Percentiles rank a stretch among this genome's conserved stretches.
Conservation (phyloP, 805 yeast genomes). For the Yarrowia sp. region DNA sequence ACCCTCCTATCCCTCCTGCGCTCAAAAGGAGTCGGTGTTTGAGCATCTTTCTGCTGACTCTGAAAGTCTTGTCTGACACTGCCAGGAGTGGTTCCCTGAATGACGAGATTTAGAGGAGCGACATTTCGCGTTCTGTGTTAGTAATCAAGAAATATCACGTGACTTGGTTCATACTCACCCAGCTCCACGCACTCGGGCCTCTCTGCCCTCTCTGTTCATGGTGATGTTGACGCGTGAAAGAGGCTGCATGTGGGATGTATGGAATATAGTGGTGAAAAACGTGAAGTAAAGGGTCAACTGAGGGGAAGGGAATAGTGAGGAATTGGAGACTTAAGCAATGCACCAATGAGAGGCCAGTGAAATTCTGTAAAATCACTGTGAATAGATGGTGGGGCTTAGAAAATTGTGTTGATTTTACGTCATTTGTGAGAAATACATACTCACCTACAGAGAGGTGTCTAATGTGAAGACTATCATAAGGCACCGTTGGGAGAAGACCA, state of each 20-base stretch:
- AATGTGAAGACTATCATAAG: too few species aligned
- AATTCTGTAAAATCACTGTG: too few species aligned
- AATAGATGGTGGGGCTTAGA: too few species aligned
- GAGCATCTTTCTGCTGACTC: not conserved
- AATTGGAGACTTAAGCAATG: too few species aligned
- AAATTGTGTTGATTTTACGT: too few species aligned
- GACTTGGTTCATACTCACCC: not conserved
- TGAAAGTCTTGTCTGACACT: not conserved
- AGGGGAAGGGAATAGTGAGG: too few species aligned
- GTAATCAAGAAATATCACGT: not conserved
- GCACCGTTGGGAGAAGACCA: too few species aligned
- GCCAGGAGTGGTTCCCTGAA: slow-evolving; percentile 8
- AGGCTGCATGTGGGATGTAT: not conserved
- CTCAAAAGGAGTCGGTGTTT: slow-evolving; percentile 11
- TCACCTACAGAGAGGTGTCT: too few species aligned
- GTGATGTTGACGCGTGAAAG: not conserved
- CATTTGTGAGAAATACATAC: too few species aligned
- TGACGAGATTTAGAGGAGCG: slow-evolving; percentile 15
- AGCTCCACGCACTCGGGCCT: slow-evolving; percentile 17
- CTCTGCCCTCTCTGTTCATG: slow-evolving; percentile 20
- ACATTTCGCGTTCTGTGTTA: slow-evolving; percentile 19
- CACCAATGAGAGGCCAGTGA: too few species aligned
- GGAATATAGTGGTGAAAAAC: not conserved
- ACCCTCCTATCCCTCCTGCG: not conserved
- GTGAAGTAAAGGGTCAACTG: too few species aligned